Percentiles rank a stretch among this genome's conserved stretches.
Conservation (phyloP, 495 filamentous ascomycete species). For the Tuber borchii region DNA sequence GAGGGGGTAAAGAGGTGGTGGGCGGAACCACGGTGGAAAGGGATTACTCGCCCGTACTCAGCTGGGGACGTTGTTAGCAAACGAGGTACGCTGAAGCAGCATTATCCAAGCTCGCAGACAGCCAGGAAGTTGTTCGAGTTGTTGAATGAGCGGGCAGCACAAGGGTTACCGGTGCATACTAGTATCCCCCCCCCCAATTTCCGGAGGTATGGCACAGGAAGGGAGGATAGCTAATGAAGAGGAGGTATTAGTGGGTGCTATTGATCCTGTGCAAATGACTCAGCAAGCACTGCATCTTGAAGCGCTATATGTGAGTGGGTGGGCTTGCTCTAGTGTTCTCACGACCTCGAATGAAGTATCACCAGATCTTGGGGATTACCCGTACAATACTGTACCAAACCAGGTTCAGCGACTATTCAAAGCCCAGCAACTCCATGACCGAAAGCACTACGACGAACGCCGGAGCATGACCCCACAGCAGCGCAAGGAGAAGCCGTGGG, state of each 20-base stretch:
- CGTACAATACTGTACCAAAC: slow-evolving; percentile 97
- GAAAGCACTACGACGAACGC: slow-evolving; percentile 83
- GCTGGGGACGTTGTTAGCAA: slow-evolving; percentile 88
- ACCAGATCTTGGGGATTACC: slow-evolving; percentile 95
- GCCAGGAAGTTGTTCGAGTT: slow-evolving; percentile 89
- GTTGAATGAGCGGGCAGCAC: slow-evolving; percentile 64
- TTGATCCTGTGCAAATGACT: slow-evolving; percentile 98
- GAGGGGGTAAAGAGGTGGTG: slow-evolving; percentile 83
- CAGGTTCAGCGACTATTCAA: slow-evolving; percentile 94
- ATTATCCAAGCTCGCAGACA: slow-evolving; percentile 85
- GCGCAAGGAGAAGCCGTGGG: slow-evolving; percentile 67
- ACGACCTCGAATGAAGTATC: slow-evolving; percentile 95
- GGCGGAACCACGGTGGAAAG: slow-evolving; percentile 70
- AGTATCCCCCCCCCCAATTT: slow-evolving; percentile 50
- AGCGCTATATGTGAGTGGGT: slow-evolving; percentile 89
- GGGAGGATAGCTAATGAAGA: slow-evolving; percentile 3
- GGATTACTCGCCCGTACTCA: slow-evolving; percentile 85
- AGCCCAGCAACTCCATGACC: slow-evolving; percentile 91
- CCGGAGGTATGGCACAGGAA: neutral
- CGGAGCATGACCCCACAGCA: slow-evolving; percentile 67
- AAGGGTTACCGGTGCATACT: slow-evolving; percentile 83
- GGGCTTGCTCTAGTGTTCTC: slow-evolving; percentile 89
- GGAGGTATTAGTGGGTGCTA: slow-evolving; percentile 69
- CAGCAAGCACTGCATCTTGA: slow-evolving; percentile 96
- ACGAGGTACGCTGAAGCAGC: slow-evolving; percentile 75